Evolutionary conservation across 2,329 filamentous ascomycete species (phyloP).

Genomic region (Niveomyces coronatus): DNA sequence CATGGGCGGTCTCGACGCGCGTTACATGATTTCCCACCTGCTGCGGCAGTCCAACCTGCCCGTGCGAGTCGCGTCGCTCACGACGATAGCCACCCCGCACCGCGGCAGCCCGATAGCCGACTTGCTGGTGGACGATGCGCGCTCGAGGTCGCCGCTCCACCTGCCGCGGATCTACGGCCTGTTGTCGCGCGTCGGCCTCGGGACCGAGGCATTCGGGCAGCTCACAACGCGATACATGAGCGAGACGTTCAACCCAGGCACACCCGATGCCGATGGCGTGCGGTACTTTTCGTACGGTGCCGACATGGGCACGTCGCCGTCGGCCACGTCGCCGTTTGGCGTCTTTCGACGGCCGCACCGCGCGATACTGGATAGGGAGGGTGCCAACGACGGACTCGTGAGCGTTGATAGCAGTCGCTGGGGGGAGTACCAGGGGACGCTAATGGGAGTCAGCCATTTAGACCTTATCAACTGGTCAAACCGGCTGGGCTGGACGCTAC

Average conservation of each 20-base stretch:
- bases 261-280: conserved; percentile 41
- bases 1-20: conserved; percentile 55
- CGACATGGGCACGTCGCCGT: conserved; percentile 35
- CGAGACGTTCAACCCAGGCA: conserved; percentile 47
- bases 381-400: conserved; percentile 56
- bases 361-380: conserved; percentile 41
- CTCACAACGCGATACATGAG: conserved; percentile 49
- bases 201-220: conserved; percentile 51
- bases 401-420: conserved; percentile 53
- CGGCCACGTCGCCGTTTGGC: conserved; percentile 56
- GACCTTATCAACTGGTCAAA: conserved; percentile 63
- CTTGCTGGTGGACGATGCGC: conserved; percentile 34
- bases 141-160: conserved; percentile 31
- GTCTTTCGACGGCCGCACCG: conserved; percentile 45
- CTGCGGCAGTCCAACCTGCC: conserved; percentile 25
- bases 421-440: conserved; percentile 54
- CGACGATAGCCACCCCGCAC: conserved; percentile 46
- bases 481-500: conserved; percentile 41
- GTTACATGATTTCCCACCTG: conserved; percentile 53
- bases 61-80: conserved; percentile 39
- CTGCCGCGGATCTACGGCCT: conserved; percentile 45
- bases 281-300: conserved; percentile 56
- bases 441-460: conserved; percentile 51
- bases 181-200: conserved; percentile 40
- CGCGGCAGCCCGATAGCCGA: conserved; percentile 47